phyloP scores from a whole-genome alignment of 768 basidiomycete species.

The Polyporus arcularius region DNA sequence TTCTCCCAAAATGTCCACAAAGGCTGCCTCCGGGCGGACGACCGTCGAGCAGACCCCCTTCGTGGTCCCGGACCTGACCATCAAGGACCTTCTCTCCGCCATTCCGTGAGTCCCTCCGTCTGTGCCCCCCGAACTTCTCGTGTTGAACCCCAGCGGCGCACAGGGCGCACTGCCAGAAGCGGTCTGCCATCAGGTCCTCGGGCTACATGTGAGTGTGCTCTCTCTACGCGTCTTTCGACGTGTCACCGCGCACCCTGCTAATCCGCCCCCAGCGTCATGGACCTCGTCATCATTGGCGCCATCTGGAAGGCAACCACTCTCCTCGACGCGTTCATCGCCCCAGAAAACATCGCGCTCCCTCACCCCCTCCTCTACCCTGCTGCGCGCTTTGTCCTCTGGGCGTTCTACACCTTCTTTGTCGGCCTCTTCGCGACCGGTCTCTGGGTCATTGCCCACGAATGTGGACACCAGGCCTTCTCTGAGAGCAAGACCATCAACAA shows the following conservation, averaged over 20 bases:
- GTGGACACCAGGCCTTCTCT: slow-evolving; percentile 96
- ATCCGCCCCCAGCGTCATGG: slow-evolving; percentile 58
- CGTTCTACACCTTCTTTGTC: slow-evolving; percentile 75
- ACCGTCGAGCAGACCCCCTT: slow-evolving; percentile 58
- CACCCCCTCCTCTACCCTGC: slow-evolving; percentile 62
- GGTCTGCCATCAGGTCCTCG: slow-evolving; percentile 80
- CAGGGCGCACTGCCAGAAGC: slow-evolving; percentile 87
- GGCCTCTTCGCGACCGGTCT: slow-evolving; percentile 91
- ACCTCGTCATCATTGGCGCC: slow-evolving; percentile 65
- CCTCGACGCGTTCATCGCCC: slow-evolving; percentile 64
- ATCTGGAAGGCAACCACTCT: slow-evolving; percentile 69
- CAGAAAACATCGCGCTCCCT: slow-evolving; percentile 54
- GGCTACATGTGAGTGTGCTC: slow-evolving; percentile 64
- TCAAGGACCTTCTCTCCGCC: slow-evolving; percentile 82
- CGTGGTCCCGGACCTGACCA: slow-evolving; percentile 78
- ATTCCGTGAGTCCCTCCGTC: slow-evolving; percentile 66
- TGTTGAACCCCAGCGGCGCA: neutral
- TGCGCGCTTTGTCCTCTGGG: slow-evolving; percentile 71
- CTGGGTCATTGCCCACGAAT: slow-evolving; percentile 95
- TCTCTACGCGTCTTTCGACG: slow-evolving; percentile 1
- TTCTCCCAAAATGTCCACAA: slow-evolving; percentile 17
- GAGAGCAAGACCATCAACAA: slow-evolving; percentile 92
- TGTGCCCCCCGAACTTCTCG: neutral
- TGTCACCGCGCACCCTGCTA: slow-evolving; percentile 9
- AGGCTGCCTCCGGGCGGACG: slow-evolving; percentile 21